Evolutionary conservation across 352 stramenopile genomes (phyloP).

Genomic region (Phytophthora fragariaefolia): DNA sequence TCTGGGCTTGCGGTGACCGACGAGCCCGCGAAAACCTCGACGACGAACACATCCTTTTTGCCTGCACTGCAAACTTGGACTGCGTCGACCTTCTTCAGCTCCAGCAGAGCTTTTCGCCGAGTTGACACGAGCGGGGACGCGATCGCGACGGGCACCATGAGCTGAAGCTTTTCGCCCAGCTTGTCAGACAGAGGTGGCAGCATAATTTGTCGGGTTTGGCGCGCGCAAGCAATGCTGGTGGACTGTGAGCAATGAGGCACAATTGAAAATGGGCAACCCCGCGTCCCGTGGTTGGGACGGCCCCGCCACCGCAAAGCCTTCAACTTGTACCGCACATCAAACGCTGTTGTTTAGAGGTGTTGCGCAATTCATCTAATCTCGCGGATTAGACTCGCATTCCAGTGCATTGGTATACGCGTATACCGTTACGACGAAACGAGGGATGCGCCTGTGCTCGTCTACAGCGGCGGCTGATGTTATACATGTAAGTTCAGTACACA

Average conservation of each 20-base stretch:
- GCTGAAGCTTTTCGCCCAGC: slow-evolving; percentile 22
- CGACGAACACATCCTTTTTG: slow-evolving; percentile 22
- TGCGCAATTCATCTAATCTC: slow-evolving; percentile 23
- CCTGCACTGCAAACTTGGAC: slow-evolving; percentile 12
- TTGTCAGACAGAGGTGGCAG: slow-evolving; percentile 31
- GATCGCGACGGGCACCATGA: slow-evolving; percentile 17
- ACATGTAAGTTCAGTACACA: too few relatives aligned
- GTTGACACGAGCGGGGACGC: slow-evolving; percentile 7
- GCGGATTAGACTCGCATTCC: slow-evolving; percentile 22
- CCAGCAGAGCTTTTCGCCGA: slow-evolving; percentile 25
- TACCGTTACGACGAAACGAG: not conserved
- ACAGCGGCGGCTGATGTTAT: too few relatives aligned
- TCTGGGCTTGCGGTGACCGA: not conserved
- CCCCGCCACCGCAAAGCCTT: not conserved
- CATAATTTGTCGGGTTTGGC: slow-evolving; percentile 23
- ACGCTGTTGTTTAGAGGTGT: slow-evolving; percentile 11
- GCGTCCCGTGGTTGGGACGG: not conserved
- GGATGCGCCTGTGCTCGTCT: slow-evolving; percentile 14
- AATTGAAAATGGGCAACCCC: slow-evolving; percentile 23
- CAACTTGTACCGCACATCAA: slow-evolving; percentile 16
- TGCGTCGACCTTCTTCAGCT: slow-evolving; percentile 28
- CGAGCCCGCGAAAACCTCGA: slow-evolving; percentile 25
- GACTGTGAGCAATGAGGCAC: not conserved
- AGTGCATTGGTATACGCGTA: slow-evolving; percentile 18
- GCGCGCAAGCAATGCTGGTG: not conserved